Percentiles rank a stretch among this genome's conserved stretches.
phyloP scores from a whole-genome alignment of 176 grass and related monocot species.

The Zizania latifolia region DNA sequence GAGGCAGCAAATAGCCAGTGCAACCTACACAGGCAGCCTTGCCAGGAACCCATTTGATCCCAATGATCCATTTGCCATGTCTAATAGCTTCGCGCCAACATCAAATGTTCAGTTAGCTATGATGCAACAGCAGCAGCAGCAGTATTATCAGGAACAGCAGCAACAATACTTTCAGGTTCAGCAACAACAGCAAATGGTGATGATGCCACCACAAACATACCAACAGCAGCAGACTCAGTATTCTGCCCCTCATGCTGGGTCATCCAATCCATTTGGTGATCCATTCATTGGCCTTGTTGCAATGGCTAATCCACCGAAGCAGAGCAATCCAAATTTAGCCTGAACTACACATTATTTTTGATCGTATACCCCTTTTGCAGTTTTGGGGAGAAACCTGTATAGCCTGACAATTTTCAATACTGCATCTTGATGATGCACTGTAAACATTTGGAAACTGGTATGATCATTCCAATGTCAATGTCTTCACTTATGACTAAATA shows the following conservation, averaged over 20 bases:
- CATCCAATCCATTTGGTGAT: constrained; percentile 64
- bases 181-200: constrained; percentile 55
- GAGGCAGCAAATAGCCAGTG: constrained; percentile 63
- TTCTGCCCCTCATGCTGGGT: constrained; percentile 16
- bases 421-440: not conserved
- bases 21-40: constrained; percentile 36
- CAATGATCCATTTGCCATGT: constrained; percentile 73
- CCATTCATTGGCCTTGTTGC: constrained; percentile 41
- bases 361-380: not conserved
- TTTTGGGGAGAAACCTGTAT: constrained; percentile 28
- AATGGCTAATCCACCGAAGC: constrained; percentile 27
- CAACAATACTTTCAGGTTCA: constrained; percentile 50
- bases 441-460: not conserved
- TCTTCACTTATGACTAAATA: not conserved
- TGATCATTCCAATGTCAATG: not conserved
- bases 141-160: constrained; percentile 47
- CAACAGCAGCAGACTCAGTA: constrained; percentile 41
- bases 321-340: constrained; percentile 48
- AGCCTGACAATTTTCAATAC: constrained; percentile 8
- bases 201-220: constrained; percentile 41
- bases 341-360: constrained; percentile 23
- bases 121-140: constrained; percentile 64
- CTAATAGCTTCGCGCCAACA: constrained; percentile 56
- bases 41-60: constrained; percentile 47
- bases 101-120: constrained; percentile 73